phyloP scores from a whole-genome alignment of 345 rosid species.

The Dipteronia dyeriana region DNA sequence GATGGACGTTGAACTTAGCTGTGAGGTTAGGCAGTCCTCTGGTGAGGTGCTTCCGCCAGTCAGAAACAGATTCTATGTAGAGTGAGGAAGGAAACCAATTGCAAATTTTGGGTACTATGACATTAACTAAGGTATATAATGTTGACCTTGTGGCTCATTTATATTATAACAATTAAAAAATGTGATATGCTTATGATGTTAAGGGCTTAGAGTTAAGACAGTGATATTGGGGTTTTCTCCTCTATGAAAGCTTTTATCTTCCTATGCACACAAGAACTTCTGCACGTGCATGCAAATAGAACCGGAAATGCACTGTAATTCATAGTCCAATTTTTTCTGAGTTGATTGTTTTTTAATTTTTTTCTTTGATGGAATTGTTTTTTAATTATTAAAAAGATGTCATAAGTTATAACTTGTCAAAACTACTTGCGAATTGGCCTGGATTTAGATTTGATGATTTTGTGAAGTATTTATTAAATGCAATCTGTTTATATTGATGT shows the following conservation, averaged over 20 bases:
- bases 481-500: background rate
- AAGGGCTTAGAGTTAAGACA: background rate
- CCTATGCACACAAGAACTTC: background rate
- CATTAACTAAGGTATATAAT: slow-evolving; percentile 16
- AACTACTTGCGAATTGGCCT: background rate
- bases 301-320: background rate
- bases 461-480: background rate
- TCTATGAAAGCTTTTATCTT: background rate
- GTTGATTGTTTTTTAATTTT: background rate
- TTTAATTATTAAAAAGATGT: background rate
- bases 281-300: background rate
- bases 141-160: background rate
- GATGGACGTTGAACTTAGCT: slow-evolving; percentile 79
- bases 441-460: background rate
- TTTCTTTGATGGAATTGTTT: background rate
- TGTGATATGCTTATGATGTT: background rate
- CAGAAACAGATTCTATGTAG: slow-evolving; percentile 62
- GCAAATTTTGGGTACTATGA: background rate
- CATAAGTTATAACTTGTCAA: background rate
- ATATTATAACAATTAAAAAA: background rate
- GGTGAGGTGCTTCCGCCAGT: slow-evolving; percentile 52
- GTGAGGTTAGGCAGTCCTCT: slow-evolving; percentile 57
- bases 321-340: background rate
- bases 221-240: background rate
- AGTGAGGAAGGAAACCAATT: slow-evolving; percentile 48